Evolutionary conservation across 2,329 filamentous ascomycete genomes (phyloP), one percentile per base, ranked within the genome.

Genomic region (Teratosphaeriaceae sp.): DNA sequence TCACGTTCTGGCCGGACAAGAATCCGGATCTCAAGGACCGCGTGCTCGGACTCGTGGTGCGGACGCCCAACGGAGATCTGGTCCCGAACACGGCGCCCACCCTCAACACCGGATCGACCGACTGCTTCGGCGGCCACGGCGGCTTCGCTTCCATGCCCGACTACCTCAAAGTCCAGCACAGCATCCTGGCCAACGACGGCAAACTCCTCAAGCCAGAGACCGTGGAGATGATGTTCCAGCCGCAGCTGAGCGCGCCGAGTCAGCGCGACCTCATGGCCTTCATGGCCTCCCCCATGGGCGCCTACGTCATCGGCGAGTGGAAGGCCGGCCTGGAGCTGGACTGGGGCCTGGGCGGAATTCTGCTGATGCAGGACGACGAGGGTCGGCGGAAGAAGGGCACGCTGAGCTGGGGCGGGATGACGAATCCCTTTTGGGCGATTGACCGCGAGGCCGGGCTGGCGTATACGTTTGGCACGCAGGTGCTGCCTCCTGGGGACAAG

Each of bases 101-200:
- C 15, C 43, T 62, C 36, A 60, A 56, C 36, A 48, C 48, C 5
- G 49, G 47, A 7, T 49, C 49, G 1, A 56, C 45, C n/a, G 60
- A 62, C 15, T 60, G 57, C 38, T 61, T 62, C 24, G 62, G 62
- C 19, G 62, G 62, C 0, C 56, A 60, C 11, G 62, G 62, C 2
- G 45, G 41, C 1, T 62, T 59, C 33, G 49, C 51, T 2, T 55
- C 60, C 2, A 59, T 68, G 5, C 26, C 47, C 0, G 66, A 72
- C 18, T 78, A 71, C 44, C 47, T 70, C 40, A 65, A 65, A 26
- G 54, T 78, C 4, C 52, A 74, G 2, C 60, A 59, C 2, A 73
- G 71, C 2, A 53, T 79, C 1, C 60, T 77, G 0, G 55, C 58
- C 1, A 68, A 76, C 35, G 74, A 78, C 40, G 69, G 67, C 3